Conservation (phyloP, 1,284 basidiomycete species). For the Phellopilus nigrolimitatus region DNA sequence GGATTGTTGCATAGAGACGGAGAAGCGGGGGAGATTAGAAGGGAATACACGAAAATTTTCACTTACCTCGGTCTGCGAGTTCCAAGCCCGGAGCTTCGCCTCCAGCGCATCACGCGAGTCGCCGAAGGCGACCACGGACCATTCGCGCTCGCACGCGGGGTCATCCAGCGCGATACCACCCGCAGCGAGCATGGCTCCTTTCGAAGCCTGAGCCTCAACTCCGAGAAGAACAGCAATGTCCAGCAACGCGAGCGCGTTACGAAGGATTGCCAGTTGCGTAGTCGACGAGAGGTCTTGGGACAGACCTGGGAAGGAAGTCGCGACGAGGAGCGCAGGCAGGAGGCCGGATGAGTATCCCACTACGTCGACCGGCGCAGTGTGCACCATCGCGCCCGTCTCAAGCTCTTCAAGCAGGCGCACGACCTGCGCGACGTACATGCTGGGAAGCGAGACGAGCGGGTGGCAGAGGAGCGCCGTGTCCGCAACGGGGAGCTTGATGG, state of each 20-base stretch:
- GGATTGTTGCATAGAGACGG: neutral
- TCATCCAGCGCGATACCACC: conserved; percentile 14
- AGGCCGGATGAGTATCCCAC: conserved; percentile 20
- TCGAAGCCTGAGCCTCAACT: conserved; percentile 13
- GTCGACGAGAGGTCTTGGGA: neutral
- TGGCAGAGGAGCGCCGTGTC: conserved; percentile 10
- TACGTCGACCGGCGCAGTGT: neutral
- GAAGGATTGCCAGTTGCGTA: conserved; percentile 5
- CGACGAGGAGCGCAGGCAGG: conserved; percentile 18
- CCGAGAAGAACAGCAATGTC: conserved; percentile 13
- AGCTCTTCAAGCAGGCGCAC: conserved; percentile 15
- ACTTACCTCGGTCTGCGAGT: conserved; percentile 10
- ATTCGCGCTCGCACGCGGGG: conserved; percentile 13
- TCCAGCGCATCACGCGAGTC: conserved; percentile 12
- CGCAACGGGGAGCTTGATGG: conserved; percentile 8
- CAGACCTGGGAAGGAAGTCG: conserved; percentile 14
- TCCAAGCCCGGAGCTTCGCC: conserved; percentile 12
- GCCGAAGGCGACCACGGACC: conserved; percentile 18
- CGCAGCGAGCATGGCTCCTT: conserved; percentile 8
- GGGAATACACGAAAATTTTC: conserved; percentile 1
- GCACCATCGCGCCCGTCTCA: neutral
- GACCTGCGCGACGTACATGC: conserved; percentile 17
- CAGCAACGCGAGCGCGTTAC: conserved; percentile 14
- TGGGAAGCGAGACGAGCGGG: conserved; percentile 17
- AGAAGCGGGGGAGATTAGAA: neutral